These are phyloP conservation scores for Russula olivacea DNA, from an alignment of 768 basidiomycete genomes.

Conservation along the genomic window DNA sequence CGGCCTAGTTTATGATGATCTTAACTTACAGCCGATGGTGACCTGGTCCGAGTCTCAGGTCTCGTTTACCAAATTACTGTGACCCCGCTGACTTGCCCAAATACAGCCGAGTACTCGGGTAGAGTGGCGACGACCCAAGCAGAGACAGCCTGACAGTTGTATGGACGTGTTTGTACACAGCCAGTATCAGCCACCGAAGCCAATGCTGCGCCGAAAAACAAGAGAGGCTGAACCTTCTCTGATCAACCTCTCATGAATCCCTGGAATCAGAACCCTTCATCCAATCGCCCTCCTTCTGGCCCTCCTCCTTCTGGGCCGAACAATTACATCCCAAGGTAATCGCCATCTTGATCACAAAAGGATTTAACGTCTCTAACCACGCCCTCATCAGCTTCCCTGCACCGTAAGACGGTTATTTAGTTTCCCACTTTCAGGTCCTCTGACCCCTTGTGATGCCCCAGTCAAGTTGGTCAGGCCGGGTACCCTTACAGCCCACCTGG, in stretches of 20 bases:
- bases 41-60: no score
- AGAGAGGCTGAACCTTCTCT: neutral
- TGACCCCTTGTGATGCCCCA: conserved; percentile 6
- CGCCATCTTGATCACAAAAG: neutral
- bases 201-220: neutral
- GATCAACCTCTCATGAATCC: conserved; percentile 9
- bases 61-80: no score
- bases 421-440: neutral
- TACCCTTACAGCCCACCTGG: conserved; percentile 21
- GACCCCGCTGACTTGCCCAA: no score
- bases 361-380: neutral
- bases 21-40: no score
- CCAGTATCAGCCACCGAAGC: neutral
- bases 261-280: conserved; percentile 9
- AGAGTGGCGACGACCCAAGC: no score
- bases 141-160: no score
- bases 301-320: conserved; percentile 9
- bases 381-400: conserved; percentile 13
- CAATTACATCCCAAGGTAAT: conserved; percentile 11
- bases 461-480: conserved; percentile 14
- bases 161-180: neutral
- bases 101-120: no score
- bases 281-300: conserved; percentile 12
- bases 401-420: conserved; percentile 7
- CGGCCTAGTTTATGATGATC: no score